phyloP scores from a whole-genome alignment of 2,329 filamentous ascomycete species.

The Talaromyces sp. region DNA sequence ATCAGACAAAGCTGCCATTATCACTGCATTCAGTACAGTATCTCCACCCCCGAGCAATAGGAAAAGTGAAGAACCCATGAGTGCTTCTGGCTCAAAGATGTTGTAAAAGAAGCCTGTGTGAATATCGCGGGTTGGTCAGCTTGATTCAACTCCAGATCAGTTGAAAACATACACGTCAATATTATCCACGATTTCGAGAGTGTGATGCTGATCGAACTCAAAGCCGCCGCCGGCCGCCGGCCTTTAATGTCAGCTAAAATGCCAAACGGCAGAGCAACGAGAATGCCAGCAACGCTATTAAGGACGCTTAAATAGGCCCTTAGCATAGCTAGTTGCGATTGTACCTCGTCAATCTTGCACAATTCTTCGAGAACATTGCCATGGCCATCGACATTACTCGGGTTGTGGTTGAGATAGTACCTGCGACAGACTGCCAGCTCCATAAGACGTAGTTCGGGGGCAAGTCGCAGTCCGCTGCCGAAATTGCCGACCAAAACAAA shows the following conservation, averaged over 20 bases:
- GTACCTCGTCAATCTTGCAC: constrained; percentile 5
- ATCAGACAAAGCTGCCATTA: constrained; percentile 1
- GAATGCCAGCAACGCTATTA: constrained; percentile 9
- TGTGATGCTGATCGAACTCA: neutral
- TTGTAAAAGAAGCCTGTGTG: constrained; percentile 12
- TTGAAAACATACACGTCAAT: neutral
- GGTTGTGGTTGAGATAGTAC: too few species aligned
- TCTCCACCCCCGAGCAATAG: neutral
- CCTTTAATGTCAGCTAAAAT: neutral
- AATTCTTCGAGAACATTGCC: constrained; percentile 3
- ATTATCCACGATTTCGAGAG: constrained; percentile 1
- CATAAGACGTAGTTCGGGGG: constrained; percentile 6
- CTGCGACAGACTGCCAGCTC: too few species aligned
- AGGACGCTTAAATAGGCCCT: neutral
- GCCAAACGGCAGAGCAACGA: neutral
- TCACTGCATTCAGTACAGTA: neutral
- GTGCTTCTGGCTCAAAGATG: neutral
- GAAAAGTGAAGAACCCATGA: neutral
- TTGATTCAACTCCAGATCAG: neutral
- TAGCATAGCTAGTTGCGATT: neutral
- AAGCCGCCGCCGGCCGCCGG: neutral
- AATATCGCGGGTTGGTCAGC: neutral
- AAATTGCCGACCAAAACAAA: neutral
- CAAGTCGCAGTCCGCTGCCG: neutral
- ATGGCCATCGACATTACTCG: too few species aligned